A percentile compares a stretch with the other conserved stretches of the same genome.
Evolutionary conservation across 768 basidiomycete genomes (phyloP).

Genomic region (Boletus fagicola): DNA sequence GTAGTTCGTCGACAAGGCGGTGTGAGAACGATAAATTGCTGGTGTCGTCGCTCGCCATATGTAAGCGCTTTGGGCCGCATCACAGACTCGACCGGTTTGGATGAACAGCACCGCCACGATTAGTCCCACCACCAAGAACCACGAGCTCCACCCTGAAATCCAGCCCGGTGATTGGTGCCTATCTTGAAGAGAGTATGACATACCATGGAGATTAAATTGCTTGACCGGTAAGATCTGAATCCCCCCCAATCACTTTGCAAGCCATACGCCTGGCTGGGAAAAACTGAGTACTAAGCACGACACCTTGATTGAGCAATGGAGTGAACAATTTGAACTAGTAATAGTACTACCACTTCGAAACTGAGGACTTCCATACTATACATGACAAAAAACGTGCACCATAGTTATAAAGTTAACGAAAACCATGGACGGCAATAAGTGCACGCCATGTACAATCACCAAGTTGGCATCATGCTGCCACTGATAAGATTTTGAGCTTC

Average conservation of each 20-base stretch:
- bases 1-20: slow-evolving; percentile 1
- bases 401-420: slow-evolving; percentile 20
- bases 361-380: background rate
- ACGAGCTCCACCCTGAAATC: too few relatives aligned
- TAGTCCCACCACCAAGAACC: too few relatives aligned
- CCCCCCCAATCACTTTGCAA: too few relatives aligned
- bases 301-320: too few relatives aligned
- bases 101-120: slow-evolving; percentile 1
- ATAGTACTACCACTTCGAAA: background rate
- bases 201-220: background rate
- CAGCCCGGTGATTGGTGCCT: too few relatives aligned
- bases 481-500: slow-evolving; percentile 17
- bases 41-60: background rate
- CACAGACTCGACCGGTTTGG: background rate
- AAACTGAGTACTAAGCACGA: too few relatives aligned
- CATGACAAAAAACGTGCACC: slow-evolving; percentile 1
- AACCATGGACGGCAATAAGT: slow-evolving; percentile 4
- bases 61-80: too few relatives aligned
- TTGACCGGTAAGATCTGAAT: too few relatives aligned
- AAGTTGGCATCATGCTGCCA: slow-evolving; percentile 2
- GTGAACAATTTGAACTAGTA: too few relatives aligned
- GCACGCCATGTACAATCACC: slow-evolving; percentile 5
- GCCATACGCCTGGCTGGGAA: too few relatives aligned
- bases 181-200: background rate
- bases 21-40: background rate